These are phyloP conservation scores for Panellus pusillus DNA, from an alignment of 768 basidiomycete species.

Conservation along the genomic window DNA sequence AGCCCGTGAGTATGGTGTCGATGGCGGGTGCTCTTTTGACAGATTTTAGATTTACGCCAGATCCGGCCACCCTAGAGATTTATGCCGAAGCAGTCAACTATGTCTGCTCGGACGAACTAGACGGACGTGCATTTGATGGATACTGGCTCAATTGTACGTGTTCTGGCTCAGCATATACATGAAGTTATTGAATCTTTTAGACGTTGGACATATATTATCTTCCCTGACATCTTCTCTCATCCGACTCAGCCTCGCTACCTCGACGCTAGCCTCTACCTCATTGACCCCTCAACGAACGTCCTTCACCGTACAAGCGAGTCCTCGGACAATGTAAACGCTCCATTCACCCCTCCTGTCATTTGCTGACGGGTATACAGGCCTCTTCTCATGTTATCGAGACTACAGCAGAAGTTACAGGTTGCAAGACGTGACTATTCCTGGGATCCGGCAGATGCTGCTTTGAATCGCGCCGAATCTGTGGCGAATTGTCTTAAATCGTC, in stretches of 20 bases:
- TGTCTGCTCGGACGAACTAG: conserved; percentile 8
- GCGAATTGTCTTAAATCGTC: conserved; percentile 12
- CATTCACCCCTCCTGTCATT: no score
- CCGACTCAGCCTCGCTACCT: conserved; percentile 24
- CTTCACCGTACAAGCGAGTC: conserved; percentile 19
- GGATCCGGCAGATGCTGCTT: conserved; percentile 21
- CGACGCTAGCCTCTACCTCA: conserved; percentile 8
- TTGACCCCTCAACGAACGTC: conserved; percentile 8
- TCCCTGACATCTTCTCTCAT: conserved; percentile 24
- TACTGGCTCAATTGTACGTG: conserved; percentile 23
- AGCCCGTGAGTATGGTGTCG: conserved; percentile 15
- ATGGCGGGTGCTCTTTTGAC: not conserved
- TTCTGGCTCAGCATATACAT: not conserved
- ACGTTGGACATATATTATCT: conserved; percentile 25
- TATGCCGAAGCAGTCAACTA: conserved; percentile 26
- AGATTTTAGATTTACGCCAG: conserved; percentile 20
- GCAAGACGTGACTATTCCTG: conserved; percentile 14
- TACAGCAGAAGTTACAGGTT: conserved; percentile 12
- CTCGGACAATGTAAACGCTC: conserved; percentile 10
- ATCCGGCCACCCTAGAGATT: conserved; percentile 22
- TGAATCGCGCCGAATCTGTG: conserved; percentile 18
- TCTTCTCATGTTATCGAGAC: conserved; percentile 17
- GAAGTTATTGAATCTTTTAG: not conserved
- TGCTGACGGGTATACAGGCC: not conserved
- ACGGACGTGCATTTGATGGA: conserved; percentile 19